Evolutionary conservation across 208 protist genomes (phyloP).

Genomic region (Leptomonas seymouri): DNA sequence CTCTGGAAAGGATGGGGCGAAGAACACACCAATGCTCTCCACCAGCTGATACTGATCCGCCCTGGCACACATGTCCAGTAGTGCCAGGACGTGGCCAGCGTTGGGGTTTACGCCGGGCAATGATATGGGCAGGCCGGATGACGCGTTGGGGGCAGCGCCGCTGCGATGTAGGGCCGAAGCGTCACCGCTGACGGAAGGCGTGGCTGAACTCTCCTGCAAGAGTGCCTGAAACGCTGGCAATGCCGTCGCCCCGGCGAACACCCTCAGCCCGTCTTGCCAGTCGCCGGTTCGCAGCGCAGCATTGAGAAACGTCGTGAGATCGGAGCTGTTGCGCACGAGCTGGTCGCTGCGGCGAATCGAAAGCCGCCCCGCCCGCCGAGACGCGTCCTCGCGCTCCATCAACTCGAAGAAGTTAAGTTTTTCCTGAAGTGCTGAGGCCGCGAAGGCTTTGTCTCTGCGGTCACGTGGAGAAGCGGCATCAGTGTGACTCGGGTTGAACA

Average conservation of each 20-base stretch:
- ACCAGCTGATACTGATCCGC: constrained; percentile 59
- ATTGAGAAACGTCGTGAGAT: constrained; percentile 70
- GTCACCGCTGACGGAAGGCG: not conserved
- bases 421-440: constrained; percentile 2
- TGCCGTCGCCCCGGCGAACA: constrained; percentile 53
- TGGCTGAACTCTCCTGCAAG: not conserved
- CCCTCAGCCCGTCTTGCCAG: constrained; percentile 74
- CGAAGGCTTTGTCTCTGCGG: not conserved
- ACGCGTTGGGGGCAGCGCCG: not conserved
- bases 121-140: constrained; percentile 3
- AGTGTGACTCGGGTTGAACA: constrained; percentile 5
- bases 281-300: constrained; percentile 52
- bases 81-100: constrained; percentile 44
- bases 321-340: constrained; percentile 66
- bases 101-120: constrained; percentile 40
- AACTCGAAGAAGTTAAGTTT: constrained; percentile 53
- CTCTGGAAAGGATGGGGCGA: constrained; percentile 37
- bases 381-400: constrained; percentile 68
- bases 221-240: constrained; percentile 10
- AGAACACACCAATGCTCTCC: constrained; percentile 47
- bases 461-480: not conserved
- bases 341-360: constrained; percentile 41
- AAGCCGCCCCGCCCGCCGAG: constrained; percentile 38
- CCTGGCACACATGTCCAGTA: constrained; percentile 60
- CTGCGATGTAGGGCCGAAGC: not conserved